Base-by-base conservation (phyloP, 176 grass and related monocot genomes). In the Avena insularis region DNA sequence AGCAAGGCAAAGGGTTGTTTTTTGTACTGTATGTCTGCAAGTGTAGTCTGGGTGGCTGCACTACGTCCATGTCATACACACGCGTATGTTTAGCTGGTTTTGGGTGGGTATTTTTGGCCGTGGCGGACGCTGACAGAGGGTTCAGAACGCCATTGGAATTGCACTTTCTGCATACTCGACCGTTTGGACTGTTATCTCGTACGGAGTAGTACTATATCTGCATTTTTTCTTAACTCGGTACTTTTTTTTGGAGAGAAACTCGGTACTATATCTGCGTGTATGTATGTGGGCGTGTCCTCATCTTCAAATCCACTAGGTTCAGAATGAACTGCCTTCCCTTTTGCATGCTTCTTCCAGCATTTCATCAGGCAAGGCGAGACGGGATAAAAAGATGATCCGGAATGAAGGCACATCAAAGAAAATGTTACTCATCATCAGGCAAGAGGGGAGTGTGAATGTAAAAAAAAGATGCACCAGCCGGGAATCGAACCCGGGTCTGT, bases 401-500 rank as follows among this genome's bases (percentile, higher is more conserved):
- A 38, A 4, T 38, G 36, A 38, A 38, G 4, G 40, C 40, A 43
- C 5, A 43, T 43, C 1, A 43, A 43, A 43, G 40, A 1, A 43
- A 43, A 43, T 0, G 40, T 43, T 1, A 43, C 40, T 8, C 40
- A 43, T 43, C 40, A 43, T 43, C 40, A 43, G 40, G 40, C 0
- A 43, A 6, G 6, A 1, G 40, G 40, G 40, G 40, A 43, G 40
- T 40, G 38, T 40, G 35, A 36, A 36, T 4, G 35, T 4, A 36
- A 38, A 38, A 43, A 43, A 43, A 43, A 7, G 6, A 43, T 86
- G 84, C 88, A 90, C 71, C 88, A 91, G 89, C 89, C 86, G 77
- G 81, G 77, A 91, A 85, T 88, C 90, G 81, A 91, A 91, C 69
- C 81, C 79, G 90, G 87, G 92, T 90, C 90, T 91, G 77, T 89